Evolutionary conservation across 306 rosid genomes (phyloP).

Genomic region (Gillenia trifoliata): DNA sequence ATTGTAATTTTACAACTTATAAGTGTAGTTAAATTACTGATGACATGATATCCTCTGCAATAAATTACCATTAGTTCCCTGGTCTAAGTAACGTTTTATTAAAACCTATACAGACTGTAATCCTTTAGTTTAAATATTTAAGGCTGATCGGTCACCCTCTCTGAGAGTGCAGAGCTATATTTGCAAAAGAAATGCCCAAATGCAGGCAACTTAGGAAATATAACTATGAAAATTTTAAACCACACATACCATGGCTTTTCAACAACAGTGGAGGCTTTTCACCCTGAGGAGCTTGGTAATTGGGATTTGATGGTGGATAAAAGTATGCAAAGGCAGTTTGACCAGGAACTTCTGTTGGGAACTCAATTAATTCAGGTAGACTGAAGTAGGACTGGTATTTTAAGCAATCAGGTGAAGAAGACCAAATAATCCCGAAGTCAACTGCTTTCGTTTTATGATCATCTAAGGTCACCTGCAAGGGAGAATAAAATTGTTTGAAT

Average conservation of each 20-base stretch:
- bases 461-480: constrained; percentile 58
- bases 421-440: constrained; percentile 68
- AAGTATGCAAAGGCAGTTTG: constrained; percentile 89
- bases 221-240: constrained; percentile 4
- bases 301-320: constrained; percentile 73
- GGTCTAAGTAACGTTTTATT: no score
- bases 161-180: neutral
- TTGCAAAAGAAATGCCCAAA: neutral
- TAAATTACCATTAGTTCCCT: neutral
- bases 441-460: constrained; percentile 48
- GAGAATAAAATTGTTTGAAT: constrained; percentile 2
- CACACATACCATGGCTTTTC: constrained; percentile 77
- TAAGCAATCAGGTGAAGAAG: constrained; percentile 77
- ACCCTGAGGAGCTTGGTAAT: constrained; percentile 50
- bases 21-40: neutral
- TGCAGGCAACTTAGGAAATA: neutral
- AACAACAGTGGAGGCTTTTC: constrained; percentile 88
- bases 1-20: neutral
- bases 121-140: no score
- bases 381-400: constrained; percentile 65
- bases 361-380: constrained; percentile 78
- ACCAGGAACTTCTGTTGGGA: constrained; percentile 90
- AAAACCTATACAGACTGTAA: no score
- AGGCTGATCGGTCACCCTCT: no score
- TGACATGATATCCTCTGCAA: neutral